Evolutionary conservation across 1,284 basidiomycete species (phyloP).

Genomic region (Leccinum subspadiceum): DNA sequence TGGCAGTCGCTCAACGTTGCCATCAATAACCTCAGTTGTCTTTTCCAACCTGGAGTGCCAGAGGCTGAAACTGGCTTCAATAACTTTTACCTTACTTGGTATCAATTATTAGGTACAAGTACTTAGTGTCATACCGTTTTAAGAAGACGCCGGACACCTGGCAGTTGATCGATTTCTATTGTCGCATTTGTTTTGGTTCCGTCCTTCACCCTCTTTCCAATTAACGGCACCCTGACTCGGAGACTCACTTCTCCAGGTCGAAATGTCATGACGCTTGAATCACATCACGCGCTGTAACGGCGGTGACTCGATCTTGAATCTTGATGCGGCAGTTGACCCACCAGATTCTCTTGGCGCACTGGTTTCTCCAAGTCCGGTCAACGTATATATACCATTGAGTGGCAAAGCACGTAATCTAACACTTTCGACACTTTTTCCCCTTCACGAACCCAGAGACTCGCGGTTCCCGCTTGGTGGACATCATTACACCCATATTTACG

Average conservation of each 20-base stretch:
- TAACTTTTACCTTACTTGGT: too few relatives aligned
- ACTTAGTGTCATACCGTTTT: not conserved
- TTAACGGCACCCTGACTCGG: not conserved
- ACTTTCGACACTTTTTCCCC: not conserved
- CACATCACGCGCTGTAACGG: not conserved
- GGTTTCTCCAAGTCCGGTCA: not conserved
- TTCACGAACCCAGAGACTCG: slow-evolving; percentile 9
- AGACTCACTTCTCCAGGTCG: not conserved
- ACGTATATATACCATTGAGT: slow-evolving; percentile 6
- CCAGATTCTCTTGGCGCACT: slow-evolving; percentile 18
- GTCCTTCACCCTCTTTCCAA: not conserved
- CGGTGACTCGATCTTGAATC: not conserved
- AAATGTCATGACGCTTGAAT: not conserved
- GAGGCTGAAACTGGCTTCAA: too few relatives aligned
- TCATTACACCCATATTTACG: not conserved
- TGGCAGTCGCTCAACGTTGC: too few relatives aligned
- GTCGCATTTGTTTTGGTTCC: slow-evolving; percentile 2
- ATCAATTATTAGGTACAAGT: too few relatives aligned
- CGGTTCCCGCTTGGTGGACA: slow-evolving; percentile 8
- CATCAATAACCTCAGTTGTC: too few relatives aligned
- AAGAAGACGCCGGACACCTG: not conserved
- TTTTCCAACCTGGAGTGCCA: too few relatives aligned
- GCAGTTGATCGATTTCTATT: not conserved
- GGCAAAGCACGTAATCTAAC: not conserved
- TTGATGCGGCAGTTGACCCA: not conserved